Conservation (phyloP, 2,329 filamentous ascomycete species). For the Sclerotinia minor region DNA sequence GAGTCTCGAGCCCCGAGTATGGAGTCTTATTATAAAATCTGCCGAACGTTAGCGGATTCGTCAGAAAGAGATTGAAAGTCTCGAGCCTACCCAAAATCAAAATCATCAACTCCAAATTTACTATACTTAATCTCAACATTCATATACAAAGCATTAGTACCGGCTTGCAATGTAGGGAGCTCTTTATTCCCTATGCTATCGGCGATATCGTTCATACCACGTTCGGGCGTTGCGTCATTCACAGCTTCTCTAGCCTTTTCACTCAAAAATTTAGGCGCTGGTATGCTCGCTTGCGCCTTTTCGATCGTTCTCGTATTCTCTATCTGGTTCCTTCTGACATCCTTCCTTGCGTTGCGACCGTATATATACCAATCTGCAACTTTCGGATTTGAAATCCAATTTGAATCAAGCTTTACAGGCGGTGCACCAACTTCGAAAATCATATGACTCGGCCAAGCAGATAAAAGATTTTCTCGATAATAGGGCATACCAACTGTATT, state of each 20-base stretch:
- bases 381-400: conserved; percentile 68
- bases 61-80: conserved; percentile 14
- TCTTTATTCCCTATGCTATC: conserved; percentile 68
- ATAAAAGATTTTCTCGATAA: conserved; percentile 84
- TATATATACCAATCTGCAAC: conserved; percentile 74
- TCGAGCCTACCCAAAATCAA: conserved; percentile 79
- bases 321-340: conserved; percentile 75
- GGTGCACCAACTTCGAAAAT: conserved; percentile 84
- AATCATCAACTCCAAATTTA: conserved; percentile 98
- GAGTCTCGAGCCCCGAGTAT: conserved; percentile 91
- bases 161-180: conserved; percentile 72
- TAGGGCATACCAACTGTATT: conserved; percentile 89
- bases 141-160: conserved; percentile 85
- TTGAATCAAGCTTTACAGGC: conserved; percentile 70
- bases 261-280: conserved; percentile 88
- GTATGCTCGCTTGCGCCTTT: conserved; percentile 60
- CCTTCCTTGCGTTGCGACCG: conserved; percentile 69
- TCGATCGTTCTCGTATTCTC: conserved; percentile 70
- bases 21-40: conserved; percentile 93
- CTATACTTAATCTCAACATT: conserved; percentile 99
- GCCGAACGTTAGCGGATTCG: conserved; percentile 28
- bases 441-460: conserved; percentile 83
- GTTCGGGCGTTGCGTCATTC: conserved; percentile 47
- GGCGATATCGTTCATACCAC: conserved; percentile 54
- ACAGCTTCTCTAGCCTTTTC: conserved; percentile 78